phyloP scores from a whole-genome alignment of 2,329 filamentous ascomycete species.

The Claviceps arundinis region DNA sequence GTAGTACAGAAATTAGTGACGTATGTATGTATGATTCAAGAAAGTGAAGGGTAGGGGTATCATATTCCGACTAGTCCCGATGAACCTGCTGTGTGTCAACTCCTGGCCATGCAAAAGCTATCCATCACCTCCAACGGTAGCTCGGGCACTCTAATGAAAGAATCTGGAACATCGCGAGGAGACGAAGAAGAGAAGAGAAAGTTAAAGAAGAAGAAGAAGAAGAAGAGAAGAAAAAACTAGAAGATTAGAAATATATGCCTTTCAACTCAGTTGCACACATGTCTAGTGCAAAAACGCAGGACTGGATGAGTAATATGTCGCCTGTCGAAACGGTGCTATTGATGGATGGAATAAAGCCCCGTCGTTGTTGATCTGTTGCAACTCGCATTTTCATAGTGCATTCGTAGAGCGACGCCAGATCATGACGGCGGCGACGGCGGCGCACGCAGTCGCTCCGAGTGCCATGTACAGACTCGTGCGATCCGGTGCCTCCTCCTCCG shows the following conservation, averaged over 20 bases:
- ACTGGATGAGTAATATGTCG: constrained; percentile 3
- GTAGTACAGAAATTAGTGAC: neutral
- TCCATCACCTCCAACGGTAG: neutral
- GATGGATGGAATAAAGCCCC: neutral
- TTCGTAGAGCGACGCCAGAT: constrained; percentile 49
- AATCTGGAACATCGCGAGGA: neutral
- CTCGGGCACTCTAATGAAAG: neutral
- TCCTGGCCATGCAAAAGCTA: constrained; percentile 10
- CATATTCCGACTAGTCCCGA: constrained; percentile 12
- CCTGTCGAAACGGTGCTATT: neutral
- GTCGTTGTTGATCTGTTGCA: neutral
- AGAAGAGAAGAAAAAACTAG: neutral
- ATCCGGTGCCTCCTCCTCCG: constrained; percentile 73
- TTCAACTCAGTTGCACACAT: neutral
- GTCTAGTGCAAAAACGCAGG: neutral
- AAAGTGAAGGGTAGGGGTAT: constrained; percentile 16
- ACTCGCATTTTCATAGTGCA: constrained; percentile 17
- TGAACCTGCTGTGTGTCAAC: constrained; percentile 8
- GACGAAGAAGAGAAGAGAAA: neutral
- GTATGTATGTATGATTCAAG: constrained; percentile 5
- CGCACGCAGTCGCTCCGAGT: constrained; percentile 57
- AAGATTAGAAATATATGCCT: neutral
- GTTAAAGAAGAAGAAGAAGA: neutral
- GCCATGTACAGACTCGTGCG: constrained; percentile 77
- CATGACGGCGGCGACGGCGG: constrained; percentile 48